Conservation (phyloP, 345 rosid species). For the Boechera retrofracta region DNA sequence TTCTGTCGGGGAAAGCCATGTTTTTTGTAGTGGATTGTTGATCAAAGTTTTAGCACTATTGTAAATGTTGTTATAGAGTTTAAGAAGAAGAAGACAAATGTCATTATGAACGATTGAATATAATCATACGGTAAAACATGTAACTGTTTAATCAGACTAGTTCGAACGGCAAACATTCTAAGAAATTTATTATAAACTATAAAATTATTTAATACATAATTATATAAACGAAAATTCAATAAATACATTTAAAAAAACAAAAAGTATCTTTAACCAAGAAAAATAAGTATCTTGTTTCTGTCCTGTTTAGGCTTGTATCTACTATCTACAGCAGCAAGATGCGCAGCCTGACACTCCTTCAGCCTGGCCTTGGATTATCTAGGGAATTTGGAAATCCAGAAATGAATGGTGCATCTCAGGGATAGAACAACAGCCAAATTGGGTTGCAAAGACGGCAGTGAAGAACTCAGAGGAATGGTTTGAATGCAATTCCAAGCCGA, state of each 20-base stretch:
- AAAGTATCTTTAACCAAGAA: neutral
- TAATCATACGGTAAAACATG: neutral
- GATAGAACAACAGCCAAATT: no score
- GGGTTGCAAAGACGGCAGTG: no score
- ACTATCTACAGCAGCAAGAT: no score
- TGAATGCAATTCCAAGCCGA: no score
- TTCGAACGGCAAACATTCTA: neutral
- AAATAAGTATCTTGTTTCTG: neutral
- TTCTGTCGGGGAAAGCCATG: no score
- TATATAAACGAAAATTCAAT: neutral
- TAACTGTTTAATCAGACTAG: neutral
- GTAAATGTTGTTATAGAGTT: neutral
- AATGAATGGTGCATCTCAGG: no score
- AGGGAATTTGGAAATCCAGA: no score
- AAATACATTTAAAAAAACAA: neutral
- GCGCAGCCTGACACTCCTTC: no score
- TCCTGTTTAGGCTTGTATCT: neutral
- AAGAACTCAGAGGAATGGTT: no score
- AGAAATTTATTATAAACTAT: neutral
- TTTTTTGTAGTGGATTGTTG: neutral
- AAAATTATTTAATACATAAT: neutral
- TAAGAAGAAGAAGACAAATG: slow-evolving; percentile 18
- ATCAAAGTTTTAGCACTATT: neutral
- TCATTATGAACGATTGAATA: neutral
- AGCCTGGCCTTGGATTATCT: no score